phyloP scores from a whole-genome alignment of 495 filamentous ascomycete genomes.

The Penicillium lividum region DNA sequence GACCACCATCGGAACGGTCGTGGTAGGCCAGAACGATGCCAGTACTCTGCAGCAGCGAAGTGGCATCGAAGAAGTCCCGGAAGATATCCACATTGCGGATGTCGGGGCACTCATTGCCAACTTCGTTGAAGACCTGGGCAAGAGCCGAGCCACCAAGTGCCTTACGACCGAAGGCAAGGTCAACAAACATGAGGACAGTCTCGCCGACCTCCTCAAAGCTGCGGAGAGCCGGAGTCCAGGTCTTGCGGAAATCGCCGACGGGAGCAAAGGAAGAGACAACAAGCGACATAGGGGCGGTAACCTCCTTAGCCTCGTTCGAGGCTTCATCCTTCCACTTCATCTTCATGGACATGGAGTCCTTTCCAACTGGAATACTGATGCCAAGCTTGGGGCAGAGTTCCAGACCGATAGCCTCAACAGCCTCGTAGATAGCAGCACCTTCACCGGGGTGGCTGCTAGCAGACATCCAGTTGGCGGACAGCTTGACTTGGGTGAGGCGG shows the following conservation, averaged over 20 bases:
- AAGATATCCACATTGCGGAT: constrained; percentile 78
- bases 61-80: constrained; percentile 89
- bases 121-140: constrained; percentile 86
- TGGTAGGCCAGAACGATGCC: constrained; percentile 93
- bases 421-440: constrained; percentile 91
- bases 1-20: constrained; percentile 88
- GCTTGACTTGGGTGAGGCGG: constrained; percentile 72
- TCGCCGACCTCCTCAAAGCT: constrained; percentile 86
- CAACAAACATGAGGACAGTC: constrained; percentile 85
- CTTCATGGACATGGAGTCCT: constrained; percentile 99
- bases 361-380: constrained; percentile 91
- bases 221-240: constrained; percentile 90
- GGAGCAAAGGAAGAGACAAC: constrained; percentile 88
- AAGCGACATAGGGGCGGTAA: constrained; percentile 87
- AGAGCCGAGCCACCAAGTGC: constrained; percentile 89
- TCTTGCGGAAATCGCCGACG: constrained; percentile 75
- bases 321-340: constrained; percentile 86
- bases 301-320: constrained; percentile 69
- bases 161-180: constrained; percentile 75
- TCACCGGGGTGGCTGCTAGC: constrained; percentile 92
- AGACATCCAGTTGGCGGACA: constrained; percentile 99
- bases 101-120: constrained; percentile 83
- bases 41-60: constrained; percentile 80
- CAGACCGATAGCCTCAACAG: constrained; percentile 88
- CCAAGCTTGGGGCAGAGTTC: constrained; percentile 82